A percentile compares a stretch with the other conserved stretches of the same genome.
Conservation (phyloP, 2,329 filamentous ascomycete genomes). For the Blumeria graminis region DNA sequence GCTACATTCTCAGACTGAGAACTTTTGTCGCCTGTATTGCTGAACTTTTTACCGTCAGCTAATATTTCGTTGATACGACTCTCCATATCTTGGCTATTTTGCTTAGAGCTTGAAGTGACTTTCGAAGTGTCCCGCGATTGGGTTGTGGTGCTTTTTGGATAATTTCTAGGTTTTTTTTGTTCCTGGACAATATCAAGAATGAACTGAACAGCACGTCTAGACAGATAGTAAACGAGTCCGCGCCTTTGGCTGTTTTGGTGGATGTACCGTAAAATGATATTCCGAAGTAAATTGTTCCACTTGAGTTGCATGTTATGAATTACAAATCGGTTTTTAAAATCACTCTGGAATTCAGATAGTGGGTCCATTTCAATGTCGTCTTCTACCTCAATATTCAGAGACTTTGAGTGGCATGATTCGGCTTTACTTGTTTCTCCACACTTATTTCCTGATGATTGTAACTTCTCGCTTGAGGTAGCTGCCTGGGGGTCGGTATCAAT, state of each 20-base stretch:
- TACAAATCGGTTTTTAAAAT: constrained; percentile 96
- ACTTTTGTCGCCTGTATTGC: constrained; percentile 36
- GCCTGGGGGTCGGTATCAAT: constrained; percentile 6
- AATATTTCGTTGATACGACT: constrained; percentile 71
- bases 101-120: constrained; percentile 6
- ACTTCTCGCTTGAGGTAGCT: constrained; percentile 5
- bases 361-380: constrained; percentile 40
- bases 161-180: constrained; percentile 36
- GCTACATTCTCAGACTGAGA: constrained; percentile 14
- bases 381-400: constrained; percentile 8
- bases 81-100: constrained; percentile 34
- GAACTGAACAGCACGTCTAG: constrained; percentile 84
- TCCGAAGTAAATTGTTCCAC: constrained; percentile 90
- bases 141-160: constrained; percentile 10
- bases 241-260: constrained; percentile 91
- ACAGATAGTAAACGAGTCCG: constrained; percentile 95
- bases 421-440: constrained; percentile 18
- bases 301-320: constrained; percentile 95
- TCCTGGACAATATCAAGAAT: constrained; percentile 95
- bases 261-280: constrained; percentile 90
- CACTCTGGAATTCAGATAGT: constrained; percentile 63
- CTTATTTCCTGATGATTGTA: constrained; percentile 11
- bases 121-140: constrained; percentile 13
- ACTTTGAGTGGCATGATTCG: constrained; percentile 1
- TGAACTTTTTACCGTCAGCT: constrained; percentile 61